Base-by-base conservation (phyloP, 1,139 yeast genomes). In the Saccharomyces hybrid region DNA sequence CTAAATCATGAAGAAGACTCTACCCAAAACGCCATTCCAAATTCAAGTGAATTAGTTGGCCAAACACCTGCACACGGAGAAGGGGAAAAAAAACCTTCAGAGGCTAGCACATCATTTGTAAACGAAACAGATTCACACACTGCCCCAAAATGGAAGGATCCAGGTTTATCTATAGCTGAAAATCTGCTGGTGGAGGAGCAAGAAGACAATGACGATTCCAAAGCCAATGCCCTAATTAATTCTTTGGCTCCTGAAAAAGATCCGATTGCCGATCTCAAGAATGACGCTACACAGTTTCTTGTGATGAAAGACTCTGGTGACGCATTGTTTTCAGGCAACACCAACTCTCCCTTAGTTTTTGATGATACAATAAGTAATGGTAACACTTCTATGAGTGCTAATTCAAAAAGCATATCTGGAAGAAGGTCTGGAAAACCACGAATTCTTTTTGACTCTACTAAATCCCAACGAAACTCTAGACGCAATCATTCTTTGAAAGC, bases 181-280 rank as follows among this genome's bases (percentile, higher is more conserved):
- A 38, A 38, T 38, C 26, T 24, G 44, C 12, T 19, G 24, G 6
- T 38, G 21, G 44, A 16, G 44, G 44, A 38, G 44, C 24, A 38
- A 11, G 12, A 38, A 11, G 12, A 11, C 6, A 14, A 19, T 38
- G 26, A 38, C 12, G 7, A 38, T 16, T 19, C 26, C 24, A 38
- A 38, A 38, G 24, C 44, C 2, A 19, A 38, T 16, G 44, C 24
- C 19, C 12, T 38, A 4, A 38, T 38, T 9, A 9, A 38, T 9
- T 38, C 44, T 38, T 44, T 67, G 50, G 71, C 68, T 12, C 71
- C 70, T 19, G 63, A 63, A 41, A 61, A 59, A 41, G 67, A 64
- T 49, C 64, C 66, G 2, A 52, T 64, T 26, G 50, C 60, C 7
- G 60, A 55, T 27, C 50, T 66, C 24, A 48, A 60, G 21, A 50